A percentile compares a stretch with the other conserved stretches of the same genome.
These are phyloP conservation scores for Phytopythium helicoides DNA, from an alignment of 352 stramenopile genomes.

Conservation along the genomic window DNA sequence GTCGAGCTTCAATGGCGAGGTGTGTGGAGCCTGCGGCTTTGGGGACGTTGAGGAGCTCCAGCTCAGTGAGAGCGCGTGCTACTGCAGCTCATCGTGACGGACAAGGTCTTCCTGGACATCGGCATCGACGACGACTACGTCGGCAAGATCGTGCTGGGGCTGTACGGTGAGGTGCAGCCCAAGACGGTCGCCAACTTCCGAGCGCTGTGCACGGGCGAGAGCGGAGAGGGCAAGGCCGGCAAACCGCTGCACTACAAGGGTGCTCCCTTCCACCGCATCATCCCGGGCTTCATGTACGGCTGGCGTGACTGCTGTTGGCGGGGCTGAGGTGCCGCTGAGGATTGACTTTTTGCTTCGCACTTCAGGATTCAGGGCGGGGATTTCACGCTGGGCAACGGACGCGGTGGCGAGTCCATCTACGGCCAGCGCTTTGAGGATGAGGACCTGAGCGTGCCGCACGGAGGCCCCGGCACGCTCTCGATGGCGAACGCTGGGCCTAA, in stretches of 20 bases:
- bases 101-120: conserved; percentile 97
- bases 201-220: conserved; percentile 77
- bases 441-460: conserved; percentile 72
- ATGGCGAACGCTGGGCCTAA: conserved; percentile 89
- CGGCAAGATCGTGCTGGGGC: conserved; percentile 77
- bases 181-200: conserved; percentile 83
- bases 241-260: conserved; percentile 97
- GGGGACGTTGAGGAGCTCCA: no score
- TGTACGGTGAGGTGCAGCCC: conserved; percentile 77
- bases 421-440: conserved; percentile 93
- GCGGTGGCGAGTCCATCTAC: conserved; percentile 95
- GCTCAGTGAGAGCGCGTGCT: no score
- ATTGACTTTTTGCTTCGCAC: not conserved
- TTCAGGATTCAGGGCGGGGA: conserved; percentile 92
- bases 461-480: conserved; percentile 69
- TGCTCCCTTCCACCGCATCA: conserved; percentile 95
- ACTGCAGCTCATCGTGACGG: conserved; percentile 51
- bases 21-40: no score
- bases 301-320: not conserved
- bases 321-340: not conserved
- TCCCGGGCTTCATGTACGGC: conserved; percentile 92
- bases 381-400: conserved; percentile 93
- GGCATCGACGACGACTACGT: conserved; percentile 92
- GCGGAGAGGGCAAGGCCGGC: conserved; percentile 69
- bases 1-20: conserved; percentile 44